Conservation (phyloP, 768 basidiomycete species). For the Cyclocybe cylindracea region DNA sequence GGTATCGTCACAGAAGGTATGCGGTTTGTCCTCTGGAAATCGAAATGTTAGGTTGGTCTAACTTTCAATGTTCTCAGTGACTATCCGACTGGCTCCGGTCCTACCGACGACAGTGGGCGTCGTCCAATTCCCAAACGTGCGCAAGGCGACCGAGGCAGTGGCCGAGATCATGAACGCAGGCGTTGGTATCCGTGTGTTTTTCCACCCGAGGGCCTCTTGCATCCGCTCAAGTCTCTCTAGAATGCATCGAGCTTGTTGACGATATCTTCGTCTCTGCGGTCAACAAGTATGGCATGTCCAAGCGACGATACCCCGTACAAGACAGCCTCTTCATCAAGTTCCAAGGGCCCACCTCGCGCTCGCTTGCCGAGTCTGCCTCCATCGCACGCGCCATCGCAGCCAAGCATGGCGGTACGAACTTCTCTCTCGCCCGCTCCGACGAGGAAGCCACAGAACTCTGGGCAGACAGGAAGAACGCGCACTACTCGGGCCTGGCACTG, state of each 20-base stretch:
- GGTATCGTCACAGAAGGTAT: constrained; percentile 88
- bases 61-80: constrained; percentile 43
- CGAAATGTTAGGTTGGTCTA: not conserved
- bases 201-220: constrained; percentile 2
- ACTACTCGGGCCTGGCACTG: constrained; percentile 55
- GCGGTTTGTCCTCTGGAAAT: not conserved
- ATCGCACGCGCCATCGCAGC: constrained; percentile 58
- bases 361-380: constrained; percentile 61
- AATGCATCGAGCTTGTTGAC: constrained; percentile 87
- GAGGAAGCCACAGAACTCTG: constrained; percentile 76
- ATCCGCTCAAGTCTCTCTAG: constrained; percentile 30
- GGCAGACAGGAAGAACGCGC: constrained; percentile 70
- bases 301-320: constrained; percentile 55
- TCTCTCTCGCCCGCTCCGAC: constrained; percentile 61
- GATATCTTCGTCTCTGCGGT: constrained; percentile 64
- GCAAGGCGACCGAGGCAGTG: constrained; percentile 73
- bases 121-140: constrained; percentile 78
- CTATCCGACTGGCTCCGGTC: constrained; percentile 78
- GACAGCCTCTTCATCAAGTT: constrained; percentile 89
- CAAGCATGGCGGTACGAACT: constrained; percentile 68
- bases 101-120: constrained; percentile 83
- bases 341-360: constrained; percentile 64
- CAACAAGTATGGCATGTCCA: constrained; percentile 55
- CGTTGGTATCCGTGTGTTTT: constrained; percentile 68
- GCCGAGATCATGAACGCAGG: constrained; percentile 72